A percentile compares a stretch with the other conserved stretches of the same genome.
Conservation (phyloP, 345 rosid genomes). For the Salix suchowensis region DNA sequence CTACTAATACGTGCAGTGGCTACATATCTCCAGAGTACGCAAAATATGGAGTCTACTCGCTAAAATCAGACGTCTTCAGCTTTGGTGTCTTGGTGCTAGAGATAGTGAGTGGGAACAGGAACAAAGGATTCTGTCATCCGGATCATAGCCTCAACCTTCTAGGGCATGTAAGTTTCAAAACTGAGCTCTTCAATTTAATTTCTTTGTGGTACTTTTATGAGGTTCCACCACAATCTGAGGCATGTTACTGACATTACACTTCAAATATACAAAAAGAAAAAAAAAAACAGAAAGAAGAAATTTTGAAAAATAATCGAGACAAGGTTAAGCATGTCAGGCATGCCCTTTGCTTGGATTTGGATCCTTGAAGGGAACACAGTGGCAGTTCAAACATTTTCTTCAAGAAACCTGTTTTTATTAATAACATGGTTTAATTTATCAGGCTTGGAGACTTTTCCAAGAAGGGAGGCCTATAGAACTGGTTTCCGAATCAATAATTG, state of each 20-base stretch:
- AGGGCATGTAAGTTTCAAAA: background rate
- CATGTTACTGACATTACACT: background rate
- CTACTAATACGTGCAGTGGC: background rate
- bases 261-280: background rate
- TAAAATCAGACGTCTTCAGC: conserved; percentile 8
- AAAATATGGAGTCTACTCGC: background rate
- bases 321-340: background rate
- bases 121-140: background rate
- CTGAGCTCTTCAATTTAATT: too few species aligned
- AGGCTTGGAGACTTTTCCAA: background rate
- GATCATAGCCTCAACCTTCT: background rate
- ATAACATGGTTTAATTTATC: background rate
- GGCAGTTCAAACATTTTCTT: background rate
- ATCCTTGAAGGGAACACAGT: background rate
- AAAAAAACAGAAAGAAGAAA: background rate
- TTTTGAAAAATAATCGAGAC: background rate
- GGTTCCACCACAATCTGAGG: background rate
- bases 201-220: background rate
- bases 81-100: conserved; percentile 3
- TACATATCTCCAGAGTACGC: conserved; percentile 11
- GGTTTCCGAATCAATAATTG: background rate
- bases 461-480: background rate
- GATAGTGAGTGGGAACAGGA: background rate
- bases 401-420: background rate
- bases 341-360: background rate